Conservation (phyloP, 805 yeast genomes). For the Blastobotrys americana region DNA sequence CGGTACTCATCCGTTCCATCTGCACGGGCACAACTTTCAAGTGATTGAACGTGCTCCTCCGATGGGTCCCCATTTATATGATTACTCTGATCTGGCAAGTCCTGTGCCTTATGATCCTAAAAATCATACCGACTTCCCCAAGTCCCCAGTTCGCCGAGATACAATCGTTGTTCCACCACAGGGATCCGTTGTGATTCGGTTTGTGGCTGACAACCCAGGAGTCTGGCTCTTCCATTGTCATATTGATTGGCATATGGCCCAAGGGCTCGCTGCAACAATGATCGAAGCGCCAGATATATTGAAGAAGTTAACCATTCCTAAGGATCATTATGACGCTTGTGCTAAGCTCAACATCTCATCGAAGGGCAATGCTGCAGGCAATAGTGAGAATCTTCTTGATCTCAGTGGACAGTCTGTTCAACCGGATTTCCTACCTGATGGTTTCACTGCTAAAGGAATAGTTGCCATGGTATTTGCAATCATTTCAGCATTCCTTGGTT, state of each 20-base stretch:
- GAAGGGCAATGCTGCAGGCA: conserved; percentile 86
- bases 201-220: conserved; percentile 84
- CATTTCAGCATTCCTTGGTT: conserved; percentile 76
- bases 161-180: conserved; percentile 63
- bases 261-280: conserved; percentile 76
- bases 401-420: conserved; percentile 71
- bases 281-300: conserved; percentile 76
- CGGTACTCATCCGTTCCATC: conserved; percentile 90
- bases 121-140: conserved; percentile 44
- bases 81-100: conserved; percentile 36
- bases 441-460: conserved; percentile 90
- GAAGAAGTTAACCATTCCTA: conserved; percentile 44
- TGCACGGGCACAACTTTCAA: conserved; percentile 87
- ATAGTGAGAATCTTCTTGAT: conserved; percentile 52
- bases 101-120: conserved; percentile 50
- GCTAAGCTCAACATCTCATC: conserved; percentile 42
- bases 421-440: conserved; percentile 58
- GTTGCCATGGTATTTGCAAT: conserved; percentile 88
- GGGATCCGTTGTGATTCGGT: conserved; percentile 47
- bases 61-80: conserved; percentile 26
- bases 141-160: conserved; percentile 61
- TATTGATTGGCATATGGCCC: conserved; percentile 80
- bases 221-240: conserved; percentile 95
- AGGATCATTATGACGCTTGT: conserved; percentile 55
- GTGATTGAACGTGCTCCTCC: conserved; percentile 64